Base-by-base conservation (phyloP, 2,329 filamentous ascomycete species). In the Colletotrichum filicis region DNA sequence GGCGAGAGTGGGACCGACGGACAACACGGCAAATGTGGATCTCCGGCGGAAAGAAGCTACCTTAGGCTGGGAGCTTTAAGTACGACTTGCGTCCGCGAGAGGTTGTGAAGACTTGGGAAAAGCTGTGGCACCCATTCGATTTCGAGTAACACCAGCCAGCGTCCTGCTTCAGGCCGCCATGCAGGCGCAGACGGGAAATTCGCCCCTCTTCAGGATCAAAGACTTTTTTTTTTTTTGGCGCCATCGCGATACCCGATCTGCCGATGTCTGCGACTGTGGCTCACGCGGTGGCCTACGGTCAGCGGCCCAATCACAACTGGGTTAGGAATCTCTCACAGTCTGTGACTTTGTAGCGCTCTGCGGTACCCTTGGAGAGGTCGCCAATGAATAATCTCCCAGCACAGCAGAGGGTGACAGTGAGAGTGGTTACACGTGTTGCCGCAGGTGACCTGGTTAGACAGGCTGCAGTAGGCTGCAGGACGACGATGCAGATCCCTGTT, bases 401-500 rank as follows among this genome's bases (percentile, higher is more conserved):
- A 8, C 28, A 60, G 59, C 68, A 59, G 49, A 57, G 58, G 46
- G 64, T 30, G 32, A 56, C 46, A 35, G 52, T 55, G n/a, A 64
- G 66, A 73, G 66, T 73, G 70, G 70, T 73, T 56, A 73, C 66
- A 73, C 70, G 70, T 73, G 70, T 73, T 73, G 66, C 66, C 66
- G 60, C 70, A 73, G 70, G 66, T 60, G 70, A 73, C 66, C 60
- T 57, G 66, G 59, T 37, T 35, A 56, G 66, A 55, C 66, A 56
- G 35, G 70, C 22, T 70, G 70, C 66, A 73, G 70, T 65, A 65
- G 60, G 32, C 46, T 65, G 70, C 70, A 73, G 70, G n/a, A 46
- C 11, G 24, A 46, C 32, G 55, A 52, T 30, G 56, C 35, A 60
- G 60, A 73, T 70, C 70, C 70, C 66, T 73, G 70, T 32, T 32